phyloP scores from a whole-genome alignment of 2,329 filamentous ascomycete species.

The Fusarium pilosicola region DNA sequence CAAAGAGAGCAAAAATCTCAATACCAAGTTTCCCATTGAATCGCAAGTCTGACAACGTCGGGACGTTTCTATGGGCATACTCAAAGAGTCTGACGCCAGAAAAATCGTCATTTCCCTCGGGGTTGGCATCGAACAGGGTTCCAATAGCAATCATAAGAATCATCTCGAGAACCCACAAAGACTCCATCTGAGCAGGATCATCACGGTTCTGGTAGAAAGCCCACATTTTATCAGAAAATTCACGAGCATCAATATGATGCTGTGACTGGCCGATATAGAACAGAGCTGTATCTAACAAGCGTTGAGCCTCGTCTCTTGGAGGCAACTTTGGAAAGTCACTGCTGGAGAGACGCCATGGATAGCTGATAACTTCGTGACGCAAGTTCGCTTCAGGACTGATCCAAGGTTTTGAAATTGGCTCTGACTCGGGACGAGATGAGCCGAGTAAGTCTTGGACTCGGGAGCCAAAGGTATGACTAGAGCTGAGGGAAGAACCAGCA shows the following conservation, averaged over 20 bases:
- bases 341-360: conserved; percentile 38
- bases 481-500: conserved; percentile 40
- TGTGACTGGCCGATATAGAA: conserved; percentile 44
- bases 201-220: conserved; percentile 40
- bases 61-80: conserved; percentile 43
- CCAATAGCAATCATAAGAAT: conserved; percentile 43
- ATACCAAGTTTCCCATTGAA: conserved; percentile 44
- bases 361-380: conserved; percentile 22
- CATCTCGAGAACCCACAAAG: conserved; percentile 43
- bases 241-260: conserved; percentile 41
- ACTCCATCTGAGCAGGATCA: conserved; percentile 35
- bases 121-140: conserved; percentile 39
- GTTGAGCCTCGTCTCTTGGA: conserved; percentile 36
- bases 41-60: conserved; percentile 41
- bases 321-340: conserved; percentile 39
- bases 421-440: conserved; percentile 27
- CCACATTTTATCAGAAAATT: conserved; percentile 43
- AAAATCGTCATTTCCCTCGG: conserved; percentile 40
- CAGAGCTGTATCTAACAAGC: conserved; percentile 36
- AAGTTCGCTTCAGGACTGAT: conserved; percentile 33
- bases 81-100: conserved; percentile 38
- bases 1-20: conserved; percentile 43
- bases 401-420: conserved; percentile 24
- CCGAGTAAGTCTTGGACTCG: conserved; percentile 40
- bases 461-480: conserved; percentile 41